Evolutionary conservation across 495 filamentous ascomycete genomes (phyloP).

Genomic region (Tuber indicum): DNA sequence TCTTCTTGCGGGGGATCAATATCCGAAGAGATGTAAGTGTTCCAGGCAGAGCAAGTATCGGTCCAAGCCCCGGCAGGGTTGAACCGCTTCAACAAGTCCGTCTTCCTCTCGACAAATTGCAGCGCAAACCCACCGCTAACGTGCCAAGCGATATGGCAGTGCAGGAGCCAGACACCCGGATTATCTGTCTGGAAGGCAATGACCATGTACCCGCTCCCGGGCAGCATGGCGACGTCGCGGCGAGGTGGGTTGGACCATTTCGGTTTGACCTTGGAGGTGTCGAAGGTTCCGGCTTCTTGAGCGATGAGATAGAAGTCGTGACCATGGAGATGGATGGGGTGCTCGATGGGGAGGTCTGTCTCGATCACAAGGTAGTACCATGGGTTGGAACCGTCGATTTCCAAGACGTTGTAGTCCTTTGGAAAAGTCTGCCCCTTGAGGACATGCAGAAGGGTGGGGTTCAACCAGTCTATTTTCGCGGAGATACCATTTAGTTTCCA

Average conservation of each 20-base stretch:
- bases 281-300: slow-evolving; percentile 44
- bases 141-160: slow-evolving; percentile 58
- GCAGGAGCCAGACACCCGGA: slow-evolving; percentile 53
- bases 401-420: slow-evolving; percentile 43
- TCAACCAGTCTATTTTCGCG: slow-evolving; percentile 46
- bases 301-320: slow-evolving; percentile 55
- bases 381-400: slow-evolving; percentile 43
- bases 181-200: slow-evolving; percentile 56
- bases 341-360: slow-evolving; percentile 31
- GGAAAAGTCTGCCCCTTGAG: slow-evolving; percentile 42
- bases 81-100: background rate
- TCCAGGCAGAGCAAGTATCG: slow-evolving; percentile 28
- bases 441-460: slow-evolving; percentile 46
- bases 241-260: slow-evolving; percentile 51
- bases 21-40: slow-evolving; percentile 15
- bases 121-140: slow-evolving; percentile 48
- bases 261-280: slow-evolving; percentile 38
- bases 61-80: slow-evolving; percentile 25
- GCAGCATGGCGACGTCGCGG: slow-evolving; percentile 55
- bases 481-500: slow-evolving; percentile 47
- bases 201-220: slow-evolving; percentile 48
- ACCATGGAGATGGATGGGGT: slow-evolving; percentile 54
- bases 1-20: slow-evolving; percentile 15
- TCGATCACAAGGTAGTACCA: slow-evolving; percentile 51
- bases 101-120: slow-evolving; percentile 48